A percentile compares a stretch with the other conserved stretches of the same genome.
phyloP scores from a whole-genome alignment of 2,329 filamentous ascomycete genomes.

The Mycosphaerella arachidis region DNA sequence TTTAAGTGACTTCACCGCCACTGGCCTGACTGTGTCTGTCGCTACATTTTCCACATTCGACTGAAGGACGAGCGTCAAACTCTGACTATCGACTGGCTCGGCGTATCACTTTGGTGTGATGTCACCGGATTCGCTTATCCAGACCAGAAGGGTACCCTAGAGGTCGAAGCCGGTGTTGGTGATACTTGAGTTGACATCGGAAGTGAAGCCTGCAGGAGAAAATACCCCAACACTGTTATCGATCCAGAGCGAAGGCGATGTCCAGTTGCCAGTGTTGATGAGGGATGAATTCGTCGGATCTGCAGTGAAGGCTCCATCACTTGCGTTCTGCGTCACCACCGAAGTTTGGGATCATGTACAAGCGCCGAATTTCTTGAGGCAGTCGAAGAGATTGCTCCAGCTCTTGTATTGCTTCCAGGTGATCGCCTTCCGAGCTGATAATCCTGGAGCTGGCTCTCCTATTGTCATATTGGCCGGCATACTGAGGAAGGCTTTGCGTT shows the following conservation, averaged over 20 bases:
- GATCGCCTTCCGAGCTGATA: constrained; percentile 32
- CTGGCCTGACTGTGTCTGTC: constrained; percentile 10
- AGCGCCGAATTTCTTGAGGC: constrained; percentile 6
- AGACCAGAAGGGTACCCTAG: constrained; percentile 16
- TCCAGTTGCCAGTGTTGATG: constrained; percentile 13
- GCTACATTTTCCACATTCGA: constrained; percentile 20
- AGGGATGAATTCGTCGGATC: constrained; percentile 9
- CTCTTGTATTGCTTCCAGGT: constrained; percentile 14
- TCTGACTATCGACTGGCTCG: constrained; percentile 8
- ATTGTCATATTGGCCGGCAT: constrained; percentile 32
- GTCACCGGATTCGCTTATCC: constrained; percentile 13
- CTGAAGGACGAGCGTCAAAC: constrained; percentile 13
- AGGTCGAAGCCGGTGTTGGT: constrained; percentile 18
- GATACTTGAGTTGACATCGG: constrained; percentile 10
- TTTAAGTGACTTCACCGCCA: constrained; percentile 15
- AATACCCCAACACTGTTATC: constrained; percentile 14
- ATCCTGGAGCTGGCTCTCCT: constrained; percentile 33
- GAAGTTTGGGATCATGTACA: constrained; percentile 15
- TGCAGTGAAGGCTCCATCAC: constrained; percentile 9
- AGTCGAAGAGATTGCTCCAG: not conserved
- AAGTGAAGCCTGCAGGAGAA: constrained; percentile 11
- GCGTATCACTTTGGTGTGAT: constrained; percentile 18
- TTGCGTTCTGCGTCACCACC: constrained; percentile 10
- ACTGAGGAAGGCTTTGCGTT: constrained; percentile 29
- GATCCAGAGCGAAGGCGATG: constrained; percentile 17